Evolutionary conservation across 805 yeast species (phyloP).

Genomic region (Isabelozyma gotoi): DNA sequence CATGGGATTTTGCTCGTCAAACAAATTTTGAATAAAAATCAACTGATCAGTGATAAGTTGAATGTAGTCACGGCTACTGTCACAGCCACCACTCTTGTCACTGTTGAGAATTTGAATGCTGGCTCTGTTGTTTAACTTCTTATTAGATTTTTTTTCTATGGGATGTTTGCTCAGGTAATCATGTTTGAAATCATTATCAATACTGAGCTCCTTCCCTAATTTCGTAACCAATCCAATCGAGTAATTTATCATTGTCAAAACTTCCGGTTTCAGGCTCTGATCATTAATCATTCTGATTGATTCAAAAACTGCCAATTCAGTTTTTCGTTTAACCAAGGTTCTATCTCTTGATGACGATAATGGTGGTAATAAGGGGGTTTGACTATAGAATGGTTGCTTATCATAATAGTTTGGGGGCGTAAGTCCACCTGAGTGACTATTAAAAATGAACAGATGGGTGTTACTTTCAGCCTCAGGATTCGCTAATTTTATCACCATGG

Average conservation of each 20-base stretch:
- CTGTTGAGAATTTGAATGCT: neutral
- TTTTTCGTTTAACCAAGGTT: slow-evolving; percentile 30
- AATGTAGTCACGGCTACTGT: slow-evolving; percentile 10
- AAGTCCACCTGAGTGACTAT: neutral
- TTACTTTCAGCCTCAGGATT: slow-evolving; percentile 1
- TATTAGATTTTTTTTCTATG: neutral
- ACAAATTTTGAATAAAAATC: slow-evolving; percentile 4
- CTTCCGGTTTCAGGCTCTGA: neutral
- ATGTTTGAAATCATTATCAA: neutral
- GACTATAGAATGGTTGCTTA: slow-evolving; percentile 9
- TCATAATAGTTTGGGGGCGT: neutral
- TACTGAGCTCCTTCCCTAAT: neutral
- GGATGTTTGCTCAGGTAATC: neutral
- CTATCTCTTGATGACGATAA: slow-evolving; percentile 35
- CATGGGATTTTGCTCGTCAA: slow-evolving; percentile 5
- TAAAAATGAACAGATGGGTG: neutral
- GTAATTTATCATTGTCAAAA: neutral
- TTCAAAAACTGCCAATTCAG: slow-evolving; percentile 29
- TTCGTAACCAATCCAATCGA: neutral
- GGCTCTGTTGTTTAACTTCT: neutral
- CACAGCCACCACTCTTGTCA: neutral
- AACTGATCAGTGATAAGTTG: slow-evolving; percentile 10
- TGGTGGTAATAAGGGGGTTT: slow-evolving; percentile 27
- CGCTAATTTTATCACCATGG: slow-evolving; percentile 1
- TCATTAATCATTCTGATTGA: slow-evolving; percentile 10